Conservation (phyloP, 345 rosid genomes). For the Gynandropsis gynandra region DNA sequence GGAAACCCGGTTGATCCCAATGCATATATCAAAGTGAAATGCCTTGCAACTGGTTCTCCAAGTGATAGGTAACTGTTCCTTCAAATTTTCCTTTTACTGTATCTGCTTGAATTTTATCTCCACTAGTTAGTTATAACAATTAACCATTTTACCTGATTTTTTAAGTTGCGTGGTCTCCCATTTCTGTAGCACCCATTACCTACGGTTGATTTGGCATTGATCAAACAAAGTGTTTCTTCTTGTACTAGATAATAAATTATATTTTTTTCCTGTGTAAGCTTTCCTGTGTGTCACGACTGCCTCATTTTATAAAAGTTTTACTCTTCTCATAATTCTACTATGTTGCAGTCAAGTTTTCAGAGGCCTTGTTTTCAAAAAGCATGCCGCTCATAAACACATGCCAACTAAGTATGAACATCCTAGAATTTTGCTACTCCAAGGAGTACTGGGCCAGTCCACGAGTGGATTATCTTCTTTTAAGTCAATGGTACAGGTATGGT, state of each 20-base stretch:
- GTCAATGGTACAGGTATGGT: conserved; percentile 38
- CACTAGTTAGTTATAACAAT: background rate
- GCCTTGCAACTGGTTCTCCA: conserved; percentile 66
- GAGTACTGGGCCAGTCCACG: conserved; percentile 53
- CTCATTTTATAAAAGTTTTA: background rate
- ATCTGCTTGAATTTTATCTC: too few species aligned
- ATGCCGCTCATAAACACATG: conserved; percentile 88
- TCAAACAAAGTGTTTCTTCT: too few species aligned
- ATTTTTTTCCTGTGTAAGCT: background rate
- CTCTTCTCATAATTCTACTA: conserved; percentile 2
- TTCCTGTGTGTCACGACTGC: too few species aligned
- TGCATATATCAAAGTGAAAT: conserved; percentile 61
- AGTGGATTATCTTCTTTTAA: conserved; percentile 57
- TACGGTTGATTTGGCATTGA: too few species aligned
- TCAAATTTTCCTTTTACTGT: too few species aligned
- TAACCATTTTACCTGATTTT: too few species aligned
- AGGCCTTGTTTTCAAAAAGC: conserved; percentile 78
- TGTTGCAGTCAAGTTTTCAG: conserved; percentile 56
- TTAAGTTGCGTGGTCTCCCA: too few species aligned
- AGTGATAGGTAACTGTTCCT: conserved; percentile 42
- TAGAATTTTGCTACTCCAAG: conserved; percentile 50
- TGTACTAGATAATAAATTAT: too few species aligned
- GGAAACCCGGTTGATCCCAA: conserved; percentile 44
- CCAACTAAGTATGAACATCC: conserved; percentile 58
- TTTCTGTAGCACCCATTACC: background rate